phyloP scores from a whole-genome alignment of 257 asterid genomes.

The Gynochthodes officinalis region DNA sequence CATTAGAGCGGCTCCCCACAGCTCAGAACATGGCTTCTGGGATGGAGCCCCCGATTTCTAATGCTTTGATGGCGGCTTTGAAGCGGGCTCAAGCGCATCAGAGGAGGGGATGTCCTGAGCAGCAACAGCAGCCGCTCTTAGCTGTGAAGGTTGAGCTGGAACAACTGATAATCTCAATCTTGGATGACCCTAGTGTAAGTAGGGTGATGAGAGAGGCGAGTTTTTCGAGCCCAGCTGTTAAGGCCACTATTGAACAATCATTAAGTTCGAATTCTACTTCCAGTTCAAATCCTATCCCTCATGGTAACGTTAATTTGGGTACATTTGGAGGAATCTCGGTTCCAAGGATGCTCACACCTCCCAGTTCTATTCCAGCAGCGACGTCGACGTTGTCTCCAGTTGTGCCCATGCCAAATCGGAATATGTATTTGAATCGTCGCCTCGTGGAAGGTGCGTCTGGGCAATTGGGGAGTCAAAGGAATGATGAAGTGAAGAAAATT shows the following conservation, averaged over 20 bases:
- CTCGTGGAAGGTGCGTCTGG: constrained; percentile 35
- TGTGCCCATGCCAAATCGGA: constrained; percentile 32
- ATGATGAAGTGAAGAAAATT: constrained; percentile 60
- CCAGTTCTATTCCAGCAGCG: constrained; percentile 20
- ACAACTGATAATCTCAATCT: constrained; percentile 72
- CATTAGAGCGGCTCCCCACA: constrained; percentile 75
- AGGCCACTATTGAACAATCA: constrained; percentile 71
- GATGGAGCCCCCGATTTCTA: constrained; percentile 75
- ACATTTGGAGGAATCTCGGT: constrained; percentile 44
- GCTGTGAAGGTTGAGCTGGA: constrained; percentile 89
- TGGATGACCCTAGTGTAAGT: constrained; percentile 88
- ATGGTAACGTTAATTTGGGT: constrained; percentile 31
- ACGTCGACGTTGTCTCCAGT: neutral
- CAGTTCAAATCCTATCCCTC: constrained; percentile 25
- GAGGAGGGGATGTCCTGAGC: constrained; percentile 83
- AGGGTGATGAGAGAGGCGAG: constrained; percentile 90
- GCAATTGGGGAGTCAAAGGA: constrained; percentile 35
- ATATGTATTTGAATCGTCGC: constrained; percentile 57
- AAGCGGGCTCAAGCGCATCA: constrained; percentile 93
- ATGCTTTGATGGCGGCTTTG: constrained; percentile 82
- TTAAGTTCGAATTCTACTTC: constrained; percentile 32
- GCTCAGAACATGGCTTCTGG: constrained; percentile 54
- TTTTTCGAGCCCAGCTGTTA: constrained; percentile 84
- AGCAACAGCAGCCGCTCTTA: constrained; percentile 84
- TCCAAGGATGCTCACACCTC: constrained; percentile 33